Conservation (phyloP, 1,139 yeast species). For the Debaryomyces nepalensis region DNA sequence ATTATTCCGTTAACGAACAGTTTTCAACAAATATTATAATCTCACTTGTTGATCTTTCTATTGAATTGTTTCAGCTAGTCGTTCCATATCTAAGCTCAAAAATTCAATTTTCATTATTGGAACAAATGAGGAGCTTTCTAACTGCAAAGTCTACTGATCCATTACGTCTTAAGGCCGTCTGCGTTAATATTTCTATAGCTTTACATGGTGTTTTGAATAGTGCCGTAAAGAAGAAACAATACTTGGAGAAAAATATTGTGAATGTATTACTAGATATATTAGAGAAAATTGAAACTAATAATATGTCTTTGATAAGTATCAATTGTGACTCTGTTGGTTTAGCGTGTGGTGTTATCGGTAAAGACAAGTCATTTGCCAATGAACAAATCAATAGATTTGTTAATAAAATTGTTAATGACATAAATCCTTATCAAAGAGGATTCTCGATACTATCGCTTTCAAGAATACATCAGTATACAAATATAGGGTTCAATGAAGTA, state of each 20-base stretch:
- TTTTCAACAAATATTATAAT: slow-evolving; percentile 45
- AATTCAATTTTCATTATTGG: slow-evolving; percentile 84
- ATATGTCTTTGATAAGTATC: slow-evolving; percentile 45
- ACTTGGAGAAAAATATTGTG: slow-evolving; percentile 51
- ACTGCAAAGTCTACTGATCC: slow-evolving; percentile 36
- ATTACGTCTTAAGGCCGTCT: slow-evolving; percentile 52
- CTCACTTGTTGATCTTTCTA: slow-evolving; percentile 73
- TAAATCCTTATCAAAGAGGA: slow-evolving; percentile 67
- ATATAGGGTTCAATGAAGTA: slow-evolving; percentile 44
- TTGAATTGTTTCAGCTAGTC: slow-evolving; percentile 71
- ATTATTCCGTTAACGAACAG: slow-evolving; percentile 30
- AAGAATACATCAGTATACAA: slow-evolving; percentile 53
- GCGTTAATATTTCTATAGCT: slow-evolving; percentile 66
- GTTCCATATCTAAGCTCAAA: slow-evolving; percentile 78
- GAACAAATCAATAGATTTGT: slow-evolving; percentile 60
- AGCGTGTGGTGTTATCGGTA: slow-evolving; percentile 47
- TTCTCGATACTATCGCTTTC: slow-evolving; percentile 65
- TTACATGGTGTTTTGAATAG: slow-evolving; percentile 59
- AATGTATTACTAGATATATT: slow-evolving; percentile 61
- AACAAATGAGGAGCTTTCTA: slow-evolving; percentile 67
- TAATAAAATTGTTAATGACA: slow-evolving; percentile 57
- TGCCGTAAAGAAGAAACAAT: slow-evolving; percentile 29
- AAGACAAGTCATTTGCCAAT: slow-evolving; percentile 26
- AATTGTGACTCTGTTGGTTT: slow-evolving; percentile 75
- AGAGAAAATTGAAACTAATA: slow-evolving; percentile 48